Evolutionary conservation across 2,329 filamentous ascomycete species (phyloP).

Genomic region (Curvularia eragrostidis): DNA sequence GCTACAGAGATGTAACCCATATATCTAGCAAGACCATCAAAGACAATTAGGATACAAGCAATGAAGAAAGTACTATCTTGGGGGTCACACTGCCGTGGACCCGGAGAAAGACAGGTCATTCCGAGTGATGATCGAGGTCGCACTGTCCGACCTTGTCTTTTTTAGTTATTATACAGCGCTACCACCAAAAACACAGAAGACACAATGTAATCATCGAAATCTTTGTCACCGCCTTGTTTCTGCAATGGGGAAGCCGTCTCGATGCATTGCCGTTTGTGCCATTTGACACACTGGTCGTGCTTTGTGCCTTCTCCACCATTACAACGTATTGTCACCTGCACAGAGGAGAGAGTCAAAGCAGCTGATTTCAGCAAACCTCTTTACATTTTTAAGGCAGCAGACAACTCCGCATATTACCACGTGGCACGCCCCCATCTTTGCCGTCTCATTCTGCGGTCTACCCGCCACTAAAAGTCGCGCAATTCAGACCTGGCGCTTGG

Average conservation of each 20-base stretch:
- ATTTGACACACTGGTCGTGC: neutral
- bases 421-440: neutral
- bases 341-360: neutral
- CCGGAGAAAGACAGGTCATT: slow-evolving; percentile 75
- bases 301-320: neutral
- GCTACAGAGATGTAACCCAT: too few relatives aligned
- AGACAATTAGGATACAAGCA: too few relatives aligned
- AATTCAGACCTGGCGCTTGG: neutral
- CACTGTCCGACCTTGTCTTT: slow-evolving; percentile 62
- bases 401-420: neutral
- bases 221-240: neutral
- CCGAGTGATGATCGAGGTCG: slow-evolving; percentile 74
- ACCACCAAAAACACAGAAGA: neutral
- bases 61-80: slow-evolving; percentile 73
- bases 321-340: neutral
- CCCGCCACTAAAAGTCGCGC: neutral
- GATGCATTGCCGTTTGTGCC: neutral
- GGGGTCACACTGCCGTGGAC: slow-evolving; percentile 77
- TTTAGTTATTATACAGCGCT: neutral
- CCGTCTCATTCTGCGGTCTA: neutral
- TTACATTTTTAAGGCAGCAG: neutral
- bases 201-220: neutral
- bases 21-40: too few relatives aligned
- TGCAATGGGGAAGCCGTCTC: neutral
- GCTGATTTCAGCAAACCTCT: neutral